These are phyloP conservation scores for Candida gigantensis DNA, from an alignment of 1,139 yeast genomes.

Conservation along the genomic window DNA sequence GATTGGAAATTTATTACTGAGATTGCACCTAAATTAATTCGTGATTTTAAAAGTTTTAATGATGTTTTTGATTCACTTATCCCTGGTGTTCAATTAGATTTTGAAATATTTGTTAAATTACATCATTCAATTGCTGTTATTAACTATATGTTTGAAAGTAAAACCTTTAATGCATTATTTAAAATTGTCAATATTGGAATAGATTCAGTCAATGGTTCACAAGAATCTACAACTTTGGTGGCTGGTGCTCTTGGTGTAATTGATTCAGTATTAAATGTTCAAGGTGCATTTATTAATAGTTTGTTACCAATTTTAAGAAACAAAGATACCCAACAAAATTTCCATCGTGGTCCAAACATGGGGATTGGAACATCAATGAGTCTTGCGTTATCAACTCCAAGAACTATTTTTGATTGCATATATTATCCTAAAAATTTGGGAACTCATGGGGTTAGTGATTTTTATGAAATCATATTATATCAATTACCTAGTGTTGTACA, in stretches of 20 bases:
- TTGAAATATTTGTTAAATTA: constrained; percentile 43
- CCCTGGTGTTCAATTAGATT: constrained; percentile 23
- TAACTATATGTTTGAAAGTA: constrained; percentile 61
- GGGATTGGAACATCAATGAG: constrained; percentile 33
- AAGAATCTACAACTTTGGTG: constrained; percentile 21
- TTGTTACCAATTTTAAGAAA: constrained; percentile 32
- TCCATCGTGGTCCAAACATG: constrained; percentile 14
- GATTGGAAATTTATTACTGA: constrained; percentile 64
- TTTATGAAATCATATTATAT: constrained; percentile 70
- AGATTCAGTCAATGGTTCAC: constrained; percentile 50
- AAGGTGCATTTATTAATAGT: constrained; percentile 38
- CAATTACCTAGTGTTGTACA: constrained; percentile 70
- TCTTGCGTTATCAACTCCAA: constrained; percentile 25
- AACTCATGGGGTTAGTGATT: constrained; percentile 61
- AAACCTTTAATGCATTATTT: constrained; percentile 57
- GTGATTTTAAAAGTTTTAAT: constrained; percentile 48
- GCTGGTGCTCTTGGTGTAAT: constrained; percentile 42
- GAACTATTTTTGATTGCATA: constrained; percentile 49
- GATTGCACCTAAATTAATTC: constrained; percentile 28
- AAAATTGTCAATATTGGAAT: constrained; percentile 53
- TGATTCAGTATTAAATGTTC: constrained; percentile 52
- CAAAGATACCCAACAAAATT: constrained; percentile 14
- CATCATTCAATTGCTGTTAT: constrained; percentile 73
- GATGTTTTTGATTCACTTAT: constrained; percentile 40
- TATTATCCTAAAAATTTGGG: constrained; percentile 56